Percentiles rank a stretch among this genome's conserved stretches.
Conservation (phyloP, 2,329 filamentous ascomycete genomes). For the Pseudomassariella vexata region DNA sequence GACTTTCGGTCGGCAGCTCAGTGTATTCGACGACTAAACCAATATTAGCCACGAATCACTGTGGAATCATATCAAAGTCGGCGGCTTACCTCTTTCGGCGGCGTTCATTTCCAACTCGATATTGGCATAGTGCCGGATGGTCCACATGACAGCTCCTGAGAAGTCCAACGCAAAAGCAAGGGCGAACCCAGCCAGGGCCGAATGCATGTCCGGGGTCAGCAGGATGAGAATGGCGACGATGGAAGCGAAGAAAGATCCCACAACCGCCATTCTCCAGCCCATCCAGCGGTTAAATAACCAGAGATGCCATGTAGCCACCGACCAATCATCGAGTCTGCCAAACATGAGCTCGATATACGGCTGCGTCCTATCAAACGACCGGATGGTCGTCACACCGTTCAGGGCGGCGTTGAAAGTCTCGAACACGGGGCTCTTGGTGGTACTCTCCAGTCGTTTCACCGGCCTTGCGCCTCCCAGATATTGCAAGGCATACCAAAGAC, state of each 20-base stretch:
- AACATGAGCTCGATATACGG: slow-evolving; percentile 68
- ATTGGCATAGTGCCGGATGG: slow-evolving; percentile 61
- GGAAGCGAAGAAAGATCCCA: slow-evolving; percentile 64
- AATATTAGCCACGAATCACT: too few relatives aligned
- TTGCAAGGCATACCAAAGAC: slow-evolving; percentile 49
- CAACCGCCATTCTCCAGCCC: slow-evolving; percentile 62
- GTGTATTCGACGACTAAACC: slow-evolving; percentile 75
- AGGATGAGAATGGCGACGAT: slow-evolving; percentile 62
- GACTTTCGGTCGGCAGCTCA: slow-evolving; percentile 60
- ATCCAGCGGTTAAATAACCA: slow-evolving; percentile 76
- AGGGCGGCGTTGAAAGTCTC: slow-evolving; percentile 73
- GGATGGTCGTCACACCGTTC: slow-evolving; percentile 67
- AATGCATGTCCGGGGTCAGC: slow-evolving; percentile 54
- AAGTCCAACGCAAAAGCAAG: slow-evolving; percentile 70
- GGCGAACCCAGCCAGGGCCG: slow-evolving; percentile 69
- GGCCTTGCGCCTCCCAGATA: slow-evolving; percentile 70
- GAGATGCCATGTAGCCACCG: slow-evolving; percentile 59
- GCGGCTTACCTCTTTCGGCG: slow-evolving; percentile 65
- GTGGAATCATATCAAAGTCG: too few relatives aligned
- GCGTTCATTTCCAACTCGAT: slow-evolving; percentile 77
- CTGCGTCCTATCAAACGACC: slow-evolving; percentile 64
- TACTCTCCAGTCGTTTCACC: slow-evolving; percentile 72
- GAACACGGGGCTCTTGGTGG: slow-evolving; percentile 71
- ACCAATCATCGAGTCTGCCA: slow-evolving; percentile 61
- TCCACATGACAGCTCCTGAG: slow-evolving; percentile 51